These are phyloP conservation scores for Phytophthora macrochlamydospora DNA, from an alignment of 352 stramenopile genomes.

Conservation along the genomic window DNA sequence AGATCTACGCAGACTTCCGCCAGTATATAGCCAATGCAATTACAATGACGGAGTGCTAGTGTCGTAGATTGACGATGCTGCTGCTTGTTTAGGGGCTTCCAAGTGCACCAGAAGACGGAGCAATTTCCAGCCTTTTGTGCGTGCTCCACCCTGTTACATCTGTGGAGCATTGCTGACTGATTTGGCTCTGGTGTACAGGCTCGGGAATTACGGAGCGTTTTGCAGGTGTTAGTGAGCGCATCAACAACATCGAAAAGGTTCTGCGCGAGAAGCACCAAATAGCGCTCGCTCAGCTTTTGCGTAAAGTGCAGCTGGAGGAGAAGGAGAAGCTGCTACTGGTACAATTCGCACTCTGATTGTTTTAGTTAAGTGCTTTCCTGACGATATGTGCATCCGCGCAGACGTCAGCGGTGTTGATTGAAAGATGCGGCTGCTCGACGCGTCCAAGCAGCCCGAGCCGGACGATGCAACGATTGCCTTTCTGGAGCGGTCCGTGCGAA, in stretches of 20 bases:
- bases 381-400: constrained; percentile 17
- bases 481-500: constrained; percentile 64
- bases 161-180: neutral
- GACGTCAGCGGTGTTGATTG: constrained; percentile 82
- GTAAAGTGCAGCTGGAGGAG: constrained; percentile 75
- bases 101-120: constrained; percentile 65
- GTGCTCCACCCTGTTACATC: neutral
- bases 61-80: neutral
- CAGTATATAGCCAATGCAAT: constrained; percentile 28
- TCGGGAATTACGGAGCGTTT: constrained; percentile 67
- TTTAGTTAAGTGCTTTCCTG: neutral
- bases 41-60: neutral
- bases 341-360: neutral
- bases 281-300: constrained; percentile 60
- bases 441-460: constrained; percentile 36
- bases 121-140: constrained; percentile 72
- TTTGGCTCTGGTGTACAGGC: constrained; percentile 32
- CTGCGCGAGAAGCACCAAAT: constrained; percentile 37
- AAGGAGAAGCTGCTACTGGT: constrained; percentile 87
- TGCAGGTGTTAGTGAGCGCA: constrained; percentile 61
- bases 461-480: constrained; percentile 57
- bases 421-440: constrained; percentile 76
- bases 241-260: constrained; percentile 75
- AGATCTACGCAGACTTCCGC: constrained; percentile 74
- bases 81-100: constrained; percentile 54